phyloP scores from a whole-genome alignment of 2,329 filamentous ascomycete genomes.

The Exophiala phaeomuriformis region DNA sequence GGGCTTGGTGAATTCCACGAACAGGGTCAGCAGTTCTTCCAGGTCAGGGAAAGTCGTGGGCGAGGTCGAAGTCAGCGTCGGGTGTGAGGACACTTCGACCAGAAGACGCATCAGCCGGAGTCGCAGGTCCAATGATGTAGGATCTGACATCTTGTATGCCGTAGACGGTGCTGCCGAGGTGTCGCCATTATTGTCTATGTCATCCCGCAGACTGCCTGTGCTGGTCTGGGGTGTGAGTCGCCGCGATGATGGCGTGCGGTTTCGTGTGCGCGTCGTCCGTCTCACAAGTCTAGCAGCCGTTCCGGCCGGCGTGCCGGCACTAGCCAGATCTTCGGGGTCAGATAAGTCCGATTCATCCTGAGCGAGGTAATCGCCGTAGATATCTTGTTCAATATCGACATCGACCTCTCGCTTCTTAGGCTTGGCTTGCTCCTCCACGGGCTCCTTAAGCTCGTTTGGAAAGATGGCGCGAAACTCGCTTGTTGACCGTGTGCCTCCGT shows the following conservation, averaged over 20 bases:
- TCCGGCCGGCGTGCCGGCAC: slow-evolving; percentile 1
- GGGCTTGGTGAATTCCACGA: slow-evolving; percentile 42
- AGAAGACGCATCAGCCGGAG: slow-evolving; percentile 41
- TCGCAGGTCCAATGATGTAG: slow-evolving; percentile 37
- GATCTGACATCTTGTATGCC: slow-evolving; percentile 32
- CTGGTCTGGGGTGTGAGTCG: slow-evolving; percentile 13
- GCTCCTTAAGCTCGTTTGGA: slow-evolving; percentile 38
- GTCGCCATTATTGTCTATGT: slow-evolving; percentile 13
- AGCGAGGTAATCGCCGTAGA: slow-evolving; percentile 42
- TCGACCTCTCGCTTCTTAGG: slow-evolving; percentile 36
- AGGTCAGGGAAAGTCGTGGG: slow-evolving; percentile 32
- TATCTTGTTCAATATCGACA: slow-evolving; percentile 41
- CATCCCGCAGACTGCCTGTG: slow-evolving; percentile 10
- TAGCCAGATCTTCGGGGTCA: slow-evolving; percentile 20
- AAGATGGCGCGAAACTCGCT: slow-evolving; percentile 43
- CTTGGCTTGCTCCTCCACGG: slow-evolving; percentile 28
- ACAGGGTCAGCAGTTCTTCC: slow-evolving; percentile 38
- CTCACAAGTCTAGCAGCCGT: slow-evolving; percentile 8
- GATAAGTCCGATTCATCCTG: slow-evolving; percentile 34
- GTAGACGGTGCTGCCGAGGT: slow-evolving; percentile 3
- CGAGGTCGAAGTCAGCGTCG: slow-evolving; percentile 27
- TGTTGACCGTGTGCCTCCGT: slow-evolving; percentile 33
- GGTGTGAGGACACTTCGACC: slow-evolving; percentile 32
- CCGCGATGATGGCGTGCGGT: slow-evolving; percentile 29
- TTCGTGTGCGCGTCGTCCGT: slow-evolving; percentile 10